Conservation (phyloP, 768 basidiomycete genomes). For the Guyanaporus albipodus region DNA sequence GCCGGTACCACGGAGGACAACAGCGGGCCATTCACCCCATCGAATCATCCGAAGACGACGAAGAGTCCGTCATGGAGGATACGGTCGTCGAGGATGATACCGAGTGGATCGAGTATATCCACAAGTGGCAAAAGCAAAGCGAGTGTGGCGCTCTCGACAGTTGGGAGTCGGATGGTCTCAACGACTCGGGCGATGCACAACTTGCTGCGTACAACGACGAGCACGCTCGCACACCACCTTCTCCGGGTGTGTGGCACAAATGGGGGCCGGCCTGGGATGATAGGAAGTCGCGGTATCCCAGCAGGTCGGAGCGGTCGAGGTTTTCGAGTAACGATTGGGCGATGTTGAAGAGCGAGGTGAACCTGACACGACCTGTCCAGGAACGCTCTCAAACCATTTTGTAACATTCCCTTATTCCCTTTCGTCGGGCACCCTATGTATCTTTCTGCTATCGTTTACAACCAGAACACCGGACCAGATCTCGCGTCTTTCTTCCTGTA, state of each 20-base stretch:
- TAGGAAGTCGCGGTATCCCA: neutral
- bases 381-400: too few relatives aligned
- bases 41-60: neutral
- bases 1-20: neutral
- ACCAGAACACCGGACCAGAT: too few relatives aligned
- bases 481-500: too few relatives aligned
- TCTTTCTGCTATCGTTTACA: too few relatives aligned
- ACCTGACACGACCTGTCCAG: too few relatives aligned
- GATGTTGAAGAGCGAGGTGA: too few relatives aligned
- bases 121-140: neutral
- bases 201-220: neutral
- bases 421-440: too few relatives aligned
- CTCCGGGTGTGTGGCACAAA: neutral
- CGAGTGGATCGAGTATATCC: neutral
- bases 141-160: neutral
- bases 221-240: neutral
- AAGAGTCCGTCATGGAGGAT: neutral
- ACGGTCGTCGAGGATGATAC: neutral
- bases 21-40: neutral
- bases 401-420: too few relatives aligned
- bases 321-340: too few relatives aligned
- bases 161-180: neutral
- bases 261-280: neutral
- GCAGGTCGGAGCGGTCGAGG: too few relatives aligned
- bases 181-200: neutral